Conservation (phyloP, 208 protist genomes). For the Trypanosoma platydactyli region DNA sequence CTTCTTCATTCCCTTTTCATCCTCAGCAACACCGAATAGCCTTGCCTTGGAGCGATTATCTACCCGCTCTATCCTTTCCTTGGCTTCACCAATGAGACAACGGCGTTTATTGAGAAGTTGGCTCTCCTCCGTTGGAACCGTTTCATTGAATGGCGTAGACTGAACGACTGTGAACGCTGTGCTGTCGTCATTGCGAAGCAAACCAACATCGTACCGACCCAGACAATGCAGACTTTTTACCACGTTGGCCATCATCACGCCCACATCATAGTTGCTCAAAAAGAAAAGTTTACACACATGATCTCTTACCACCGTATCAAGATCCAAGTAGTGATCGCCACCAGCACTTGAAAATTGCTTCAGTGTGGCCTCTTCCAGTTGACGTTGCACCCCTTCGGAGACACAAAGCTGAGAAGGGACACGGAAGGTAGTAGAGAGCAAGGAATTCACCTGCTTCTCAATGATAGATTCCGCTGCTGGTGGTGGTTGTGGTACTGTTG, state of each 20-base stretch:
- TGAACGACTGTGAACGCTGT: conserved; percentile 85
- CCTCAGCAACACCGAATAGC: conserved; percentile 31
- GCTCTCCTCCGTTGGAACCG: conserved; percentile 18
- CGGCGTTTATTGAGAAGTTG: conserved; percentile 49
- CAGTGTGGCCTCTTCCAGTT: conserved; percentile 44
- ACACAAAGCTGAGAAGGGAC: conserved; percentile 26
- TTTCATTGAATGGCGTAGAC: conserved; percentile 55
- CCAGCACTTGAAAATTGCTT: conserved; percentile 46
- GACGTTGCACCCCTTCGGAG: conserved; percentile 35
- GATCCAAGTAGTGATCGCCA: conserved; percentile 62
- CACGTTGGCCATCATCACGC: conserved; percentile 61
- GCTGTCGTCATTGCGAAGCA: conserved; percentile 72
- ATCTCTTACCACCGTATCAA: conserved; percentile 74
- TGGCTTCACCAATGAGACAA: conserved; percentile 44
- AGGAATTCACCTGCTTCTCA: not conserved
- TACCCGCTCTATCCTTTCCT: conserved; percentile 56
- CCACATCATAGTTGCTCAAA: conserved; percentile 73
- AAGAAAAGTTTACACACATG: conserved; percentile 73
- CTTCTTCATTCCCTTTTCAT: not conserved
- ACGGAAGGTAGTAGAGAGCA: not conserved
- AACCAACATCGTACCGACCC: conserved; percentile 76
- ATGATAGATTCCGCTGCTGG: conserved; percentile 19
- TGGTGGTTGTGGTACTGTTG: conserved; percentile 30
- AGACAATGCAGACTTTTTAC: conserved; percentile 72
- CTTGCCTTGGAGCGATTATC: conserved; percentile 34